phyloP scores from a whole-genome alignment of 768 basidiomycete genomes.

The Lyophyllum semitale region DNA sequence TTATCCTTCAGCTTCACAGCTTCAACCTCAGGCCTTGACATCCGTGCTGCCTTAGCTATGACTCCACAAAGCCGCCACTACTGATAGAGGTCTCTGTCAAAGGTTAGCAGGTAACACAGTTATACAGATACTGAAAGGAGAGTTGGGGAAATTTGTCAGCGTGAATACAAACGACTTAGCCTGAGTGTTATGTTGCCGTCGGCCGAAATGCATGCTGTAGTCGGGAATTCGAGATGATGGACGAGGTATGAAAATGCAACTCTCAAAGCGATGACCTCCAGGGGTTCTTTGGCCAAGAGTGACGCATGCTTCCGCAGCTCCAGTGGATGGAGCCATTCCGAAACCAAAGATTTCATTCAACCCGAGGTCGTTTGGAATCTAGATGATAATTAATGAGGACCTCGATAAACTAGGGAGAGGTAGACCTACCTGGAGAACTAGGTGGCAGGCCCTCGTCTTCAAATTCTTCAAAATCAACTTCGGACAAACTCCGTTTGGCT shows the following conservation, averaged over 20 bases:
- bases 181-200: neutral
- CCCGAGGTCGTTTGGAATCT: constrained; percentile 18
- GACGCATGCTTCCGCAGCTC: neutral
- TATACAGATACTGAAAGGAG: neutral
- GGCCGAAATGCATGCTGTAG: neutral
- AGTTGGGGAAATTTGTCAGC: neutral
- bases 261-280: neutral
- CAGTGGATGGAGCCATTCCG: neutral
- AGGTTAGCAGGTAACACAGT: neutral
- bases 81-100: neutral
- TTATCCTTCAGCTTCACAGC: neutral
- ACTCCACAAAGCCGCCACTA: neutral
- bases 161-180: constrained; percentile 12
- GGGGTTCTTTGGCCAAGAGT: neutral
- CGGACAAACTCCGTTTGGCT: constrained; percentile 50
- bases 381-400: neutral
- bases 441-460: constrained; percentile 27
- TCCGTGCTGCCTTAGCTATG: neutral
- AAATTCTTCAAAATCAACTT: constrained; percentile 32
- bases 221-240: neutral
- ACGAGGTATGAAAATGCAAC: neutral
- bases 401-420: neutral
- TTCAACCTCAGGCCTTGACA: too few relatives aligned
- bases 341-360: constrained; percentile 8
- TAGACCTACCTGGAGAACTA: constrained; percentile 46